Conservation (phyloP, 2,329 filamentous ascomycete genomes). For the Helicocarpus griseus region DNA sequence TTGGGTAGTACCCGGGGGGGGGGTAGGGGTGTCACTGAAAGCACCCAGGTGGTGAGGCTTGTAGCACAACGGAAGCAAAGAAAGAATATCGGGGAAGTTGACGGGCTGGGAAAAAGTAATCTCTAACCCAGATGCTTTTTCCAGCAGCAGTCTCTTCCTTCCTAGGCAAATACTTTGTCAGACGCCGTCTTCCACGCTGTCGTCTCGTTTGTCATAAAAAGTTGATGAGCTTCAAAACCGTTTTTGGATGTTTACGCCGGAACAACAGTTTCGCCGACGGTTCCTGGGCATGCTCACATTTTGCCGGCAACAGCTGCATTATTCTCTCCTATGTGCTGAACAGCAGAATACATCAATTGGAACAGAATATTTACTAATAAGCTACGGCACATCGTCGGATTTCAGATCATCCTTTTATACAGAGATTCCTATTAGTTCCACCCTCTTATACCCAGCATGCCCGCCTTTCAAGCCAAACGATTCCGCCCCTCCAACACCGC, state of each 20-base stretch:
- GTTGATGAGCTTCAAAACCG: neutral
- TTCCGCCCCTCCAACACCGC: constrained; percentile 50
- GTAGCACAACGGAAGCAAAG: neutral
- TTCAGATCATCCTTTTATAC: no score
- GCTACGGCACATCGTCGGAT: neutral
- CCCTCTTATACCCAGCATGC: constrained; percentile 36
- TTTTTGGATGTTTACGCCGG: constrained; percentile 7
- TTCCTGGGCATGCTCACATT: neutral
- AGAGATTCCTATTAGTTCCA: neutral
- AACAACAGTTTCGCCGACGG: constrained; percentile 3
- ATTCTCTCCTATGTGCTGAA: no score
- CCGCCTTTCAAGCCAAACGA: constrained; percentile 58
- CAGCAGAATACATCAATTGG: no score
- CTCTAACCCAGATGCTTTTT: no score
- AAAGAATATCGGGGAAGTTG: neutral
- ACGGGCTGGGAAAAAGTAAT: neutral
- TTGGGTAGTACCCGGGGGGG: neutral
- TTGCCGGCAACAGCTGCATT: neutral
- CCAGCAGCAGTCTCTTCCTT: neutral
- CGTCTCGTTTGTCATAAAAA: neutral
- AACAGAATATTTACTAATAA: no score
- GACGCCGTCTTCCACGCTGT: neutral
- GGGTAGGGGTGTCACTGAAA: no score
- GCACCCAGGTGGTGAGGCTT: neutral
- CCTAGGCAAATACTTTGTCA: no score